Evolutionary conservation across 257 asterid species (phyloP).

Genomic region (Voacanga thouarsii): DNA sequence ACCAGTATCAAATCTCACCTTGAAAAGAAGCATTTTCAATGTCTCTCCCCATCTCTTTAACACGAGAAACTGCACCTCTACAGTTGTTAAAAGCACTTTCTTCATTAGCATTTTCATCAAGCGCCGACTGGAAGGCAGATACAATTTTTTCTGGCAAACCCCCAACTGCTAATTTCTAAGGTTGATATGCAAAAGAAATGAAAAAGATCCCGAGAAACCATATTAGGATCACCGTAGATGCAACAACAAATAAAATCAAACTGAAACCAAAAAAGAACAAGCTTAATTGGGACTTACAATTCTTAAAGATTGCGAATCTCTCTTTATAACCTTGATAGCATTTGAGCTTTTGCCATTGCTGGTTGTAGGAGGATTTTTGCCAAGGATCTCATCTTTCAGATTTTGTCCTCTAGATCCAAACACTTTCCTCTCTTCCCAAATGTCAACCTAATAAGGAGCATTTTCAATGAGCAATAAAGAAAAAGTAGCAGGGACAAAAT

Average conservation of each 20-base stretch:
- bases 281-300: conserved; percentile 50
- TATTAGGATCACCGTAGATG: not conserved
- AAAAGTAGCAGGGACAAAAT: not conserved
- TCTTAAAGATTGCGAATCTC: conserved; percentile 75
- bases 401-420: conserved; percentile 92
- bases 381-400: conserved; percentile 72
- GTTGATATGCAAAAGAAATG: conserved; percentile 16
- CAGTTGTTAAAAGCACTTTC: conserved; percentile 64
- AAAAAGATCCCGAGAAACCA: conserved; percentile 13
- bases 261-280: conserved; percentile 15
- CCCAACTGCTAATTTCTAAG: conserved; percentile 87
- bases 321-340: conserved; percentile 78
- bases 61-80: conserved; percentile 46
- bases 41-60: conserved; percentile 66
- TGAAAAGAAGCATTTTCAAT: conserved; percentile 50
- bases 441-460: conserved; percentile 57
- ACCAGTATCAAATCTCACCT: conserved; percentile 40
- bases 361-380: conserved; percentile 49
- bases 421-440: conserved; percentile 96
- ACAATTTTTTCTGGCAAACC: conserved; percentile 75
- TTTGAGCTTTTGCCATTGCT: conserved; percentile 49
- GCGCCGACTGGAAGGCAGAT: conserved; percentile 69
- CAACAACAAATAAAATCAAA: conserved; percentile 9
- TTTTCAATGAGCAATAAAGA: not conserved
- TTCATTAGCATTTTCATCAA: conserved; percentile 65